Base-by-base conservation (phyloP, 1,284 basidiomycete genomes). In the Malassezia nana region DNA sequence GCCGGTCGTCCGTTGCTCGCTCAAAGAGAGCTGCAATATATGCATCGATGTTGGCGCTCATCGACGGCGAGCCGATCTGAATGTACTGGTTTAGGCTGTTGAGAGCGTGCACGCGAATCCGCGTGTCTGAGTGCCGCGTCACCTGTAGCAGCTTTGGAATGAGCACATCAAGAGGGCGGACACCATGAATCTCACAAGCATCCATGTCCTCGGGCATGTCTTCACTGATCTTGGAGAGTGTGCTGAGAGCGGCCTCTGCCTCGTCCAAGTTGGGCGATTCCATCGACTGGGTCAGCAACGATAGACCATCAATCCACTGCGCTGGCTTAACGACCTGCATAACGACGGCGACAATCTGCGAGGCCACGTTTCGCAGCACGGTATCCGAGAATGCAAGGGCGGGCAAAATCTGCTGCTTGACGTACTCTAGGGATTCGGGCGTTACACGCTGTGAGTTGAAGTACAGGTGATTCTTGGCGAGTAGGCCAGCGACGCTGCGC, bases 171-270 rank as follows among this genome's bases (percentile, higher is more conserved):
- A 74, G 60, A 15, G 66, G 65, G 41, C 62, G 62, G 57, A 68
- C 65, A 44, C 69, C 69, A 85, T 84, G 83, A 71, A 96, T 86
- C 59, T 89, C 85, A 62, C 94, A 83, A 35, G 66, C 59, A 75
- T 96, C 92, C 75, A 98, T 81, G 76, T 92, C 90, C 59, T 87
- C 83, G 5, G 92, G 90, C 62, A 91, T 92, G 74, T 99, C 94
- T 77, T 96, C 89, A 75, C 89, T 92, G 52, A 94, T 85, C 75
- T 94, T 95, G 74, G 91, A 86, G 48, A 98, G 81, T 6, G 90
- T 86, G 72, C 87, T 87, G 78, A 96, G 94, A 13, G 90, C 88
- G 45, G 88, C 88, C 52, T 74, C 71, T n/a, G 60, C 63, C 44
- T 69, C 63, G 53, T 66, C 60, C 16, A 41, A 35, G 45, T 71